Evolutionary conservation across 2,329 filamentous ascomycete species (phyloP).

Genomic region (Trichoderma arundinaceum): DNA sequence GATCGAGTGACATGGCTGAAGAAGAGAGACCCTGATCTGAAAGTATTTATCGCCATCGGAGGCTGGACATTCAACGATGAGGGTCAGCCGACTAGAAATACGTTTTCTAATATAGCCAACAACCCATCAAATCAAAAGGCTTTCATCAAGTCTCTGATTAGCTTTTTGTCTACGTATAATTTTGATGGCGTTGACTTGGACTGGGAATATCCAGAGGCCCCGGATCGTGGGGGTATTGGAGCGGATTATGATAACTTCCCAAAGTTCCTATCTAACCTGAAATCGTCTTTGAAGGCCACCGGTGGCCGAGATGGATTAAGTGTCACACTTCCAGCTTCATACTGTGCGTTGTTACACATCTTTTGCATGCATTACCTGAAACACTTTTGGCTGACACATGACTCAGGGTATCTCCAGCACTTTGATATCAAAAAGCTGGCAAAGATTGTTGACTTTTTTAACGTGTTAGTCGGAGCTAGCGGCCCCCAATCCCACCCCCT

Average conservation of each 20-base stretch:
- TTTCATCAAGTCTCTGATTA: conserved; percentile 7
- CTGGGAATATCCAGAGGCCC: conserved; percentile 41
- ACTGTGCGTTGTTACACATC: no score
- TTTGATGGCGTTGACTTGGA: conserved; percentile 44
- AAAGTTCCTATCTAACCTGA: conserved; percentile 20
- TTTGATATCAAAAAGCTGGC: conserved; percentile 34
- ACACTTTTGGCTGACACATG: no score
- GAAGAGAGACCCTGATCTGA: not conserved
- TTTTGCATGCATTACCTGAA: no score
- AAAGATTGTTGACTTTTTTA: conserved; percentile 47
- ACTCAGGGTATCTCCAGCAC: conserved; percentile 31
- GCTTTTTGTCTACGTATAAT: conserved; percentile 31
- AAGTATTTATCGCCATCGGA: conserved; percentile 17
- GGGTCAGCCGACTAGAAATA: conserved; percentile 35
- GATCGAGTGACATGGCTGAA: conserved; percentile 2
- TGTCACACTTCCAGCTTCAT: no score
- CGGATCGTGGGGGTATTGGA: conserved; percentile 38
- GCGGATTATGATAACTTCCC: conserved; percentile 39
- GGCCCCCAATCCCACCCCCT: no score
- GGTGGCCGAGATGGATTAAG: no score
- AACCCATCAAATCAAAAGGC: not conserved
- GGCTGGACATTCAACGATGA: conserved; percentile 46
- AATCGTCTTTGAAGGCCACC: no score
- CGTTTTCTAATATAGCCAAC: not conserved
- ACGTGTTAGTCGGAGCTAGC: conserved; percentile 37